Evolutionary conservation across 495 filamentous ascomycete species (phyloP), one percentile per base, ranked within the genome.

Genomic region (Viridothelium virens): DNA sequence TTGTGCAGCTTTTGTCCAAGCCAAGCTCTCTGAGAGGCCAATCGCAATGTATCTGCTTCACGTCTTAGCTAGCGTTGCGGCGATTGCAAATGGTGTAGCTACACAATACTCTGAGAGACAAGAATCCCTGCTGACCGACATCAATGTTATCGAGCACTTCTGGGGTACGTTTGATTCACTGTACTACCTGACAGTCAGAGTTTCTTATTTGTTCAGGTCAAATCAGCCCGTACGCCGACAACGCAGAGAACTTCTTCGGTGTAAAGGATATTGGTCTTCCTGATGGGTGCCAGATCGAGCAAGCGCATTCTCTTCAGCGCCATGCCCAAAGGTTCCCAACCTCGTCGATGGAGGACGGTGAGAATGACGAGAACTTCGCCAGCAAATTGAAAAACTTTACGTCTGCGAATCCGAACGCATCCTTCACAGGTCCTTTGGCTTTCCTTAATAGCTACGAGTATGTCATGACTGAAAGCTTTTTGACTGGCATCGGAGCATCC

Each of bases 401-500:
- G 11, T 71, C 68, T 4, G 68, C 73, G 6, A 75, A 80, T 59
- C 63, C 74, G 5, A 72, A 69, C 25, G 70, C 71, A 2, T 48
- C 72, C 0, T 83, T 79, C 61, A 73, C 73, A 0, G 82, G 81
- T 0, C 79, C 81, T 4, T 68, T 85, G 11, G 66, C 65, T 0
- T 85, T 85, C 67, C 68, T 84, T 41, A 81, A 83, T 62, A 69
- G 75, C 33, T 85, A 82, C 74, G 73, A 77, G 36, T 82, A 84
- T 66, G 53, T 77, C n/a, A 72, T 84, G 67, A 70, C 75, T 31
- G 69, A 72, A 53, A 76, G 78, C 63, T 69, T 73, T 6, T 74
- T 85, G 18, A 78, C 83, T 0, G 77, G 76, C 18, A 74, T 77
- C 6, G 82, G 83, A 16, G 83, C 82, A 1, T 71, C 76, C 12